Evolutionary conservation across 805 yeast genomes (phyloP), one percentile per base, ranked within the genome.

Genomic region (Clavispora carvajalis): DNA sequence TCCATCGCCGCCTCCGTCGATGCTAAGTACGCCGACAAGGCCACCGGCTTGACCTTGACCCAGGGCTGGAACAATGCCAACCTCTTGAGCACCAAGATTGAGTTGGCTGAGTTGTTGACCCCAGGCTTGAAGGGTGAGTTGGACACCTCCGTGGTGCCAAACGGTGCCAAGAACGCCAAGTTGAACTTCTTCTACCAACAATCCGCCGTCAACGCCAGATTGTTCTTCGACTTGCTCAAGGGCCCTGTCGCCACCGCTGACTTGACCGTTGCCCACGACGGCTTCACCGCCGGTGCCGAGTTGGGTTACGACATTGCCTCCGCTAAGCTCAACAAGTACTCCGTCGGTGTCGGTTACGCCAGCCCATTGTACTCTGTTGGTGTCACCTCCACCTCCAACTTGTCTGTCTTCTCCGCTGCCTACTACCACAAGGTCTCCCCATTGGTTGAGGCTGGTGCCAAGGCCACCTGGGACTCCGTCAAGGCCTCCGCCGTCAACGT

Each of bases 41-140:
- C 89, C 48, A 74, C 93, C 48, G 97, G 97, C 51, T 75, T 93
- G 60, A 80, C 96, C 51, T 73, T 93, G 62, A 89, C 96, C 55
- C 98, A 93, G 77, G 96, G 96, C 63, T 90, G 98, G 96, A 83
- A 90, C 74, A 87, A 95, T 57, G 83, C 95, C 67, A 91, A 91
- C 69, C 77, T 84, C 51, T 74, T 93, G 63, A 84, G 80, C 76
- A 86, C 98, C 73, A 91, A 88, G 78, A 77, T 93, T 56, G 97
- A 91, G 75, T 77, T 93, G 59, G 77, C 82, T 45, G 95, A 90
- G 68, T 85, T 88, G 57, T 78, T 91, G 70, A 84, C 96, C 47
- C 95, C 95, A 57, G 97, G 98, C 57, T 79, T 93, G 59, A 91
- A 89, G 76, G 83, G 93, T 55, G 96, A 90, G 71, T 74, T 93